A percentile compares a stretch with the other conserved stretches of the same genome.
These are phyloP conservation scores for Pythium folliculosum DNA, from an alignment of 352 stramenopile genomes.

Conservation along the genomic window DNA sequence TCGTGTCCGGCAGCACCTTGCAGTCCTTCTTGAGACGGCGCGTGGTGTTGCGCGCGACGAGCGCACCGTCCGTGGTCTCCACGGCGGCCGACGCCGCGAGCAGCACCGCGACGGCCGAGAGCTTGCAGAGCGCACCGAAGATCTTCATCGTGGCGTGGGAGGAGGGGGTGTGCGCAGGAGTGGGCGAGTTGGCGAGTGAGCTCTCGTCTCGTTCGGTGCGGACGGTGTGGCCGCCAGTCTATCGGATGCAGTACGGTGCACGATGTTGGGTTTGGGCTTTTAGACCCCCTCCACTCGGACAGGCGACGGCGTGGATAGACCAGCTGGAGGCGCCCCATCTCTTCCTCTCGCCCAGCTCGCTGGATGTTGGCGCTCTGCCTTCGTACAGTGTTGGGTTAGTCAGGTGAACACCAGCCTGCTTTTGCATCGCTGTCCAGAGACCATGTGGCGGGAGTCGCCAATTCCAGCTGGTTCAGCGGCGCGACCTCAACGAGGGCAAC, in stretches of 20 bases:
- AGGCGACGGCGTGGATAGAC: background rate
- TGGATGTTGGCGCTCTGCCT: background rate
- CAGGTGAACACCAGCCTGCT: background rate
- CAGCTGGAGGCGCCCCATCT: background rate
- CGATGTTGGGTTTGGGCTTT: background rate
- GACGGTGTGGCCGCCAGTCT: too few species aligned
- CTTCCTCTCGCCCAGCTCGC: background rate
- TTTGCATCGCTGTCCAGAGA: background rate
- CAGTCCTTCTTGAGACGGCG: slow-evolving; percentile 18
- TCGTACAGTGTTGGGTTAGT: background rate
- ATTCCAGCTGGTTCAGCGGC: background rate
- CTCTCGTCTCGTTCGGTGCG: background rate
- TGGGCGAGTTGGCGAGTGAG: slow-evolving; percentile 11
- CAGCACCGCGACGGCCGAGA: slow-evolving; percentile 23
- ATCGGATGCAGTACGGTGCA: too few species aligned
- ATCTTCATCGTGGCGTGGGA: slow-evolving; percentile 13
- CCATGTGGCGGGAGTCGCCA: background rate
- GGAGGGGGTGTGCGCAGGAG: background rate
- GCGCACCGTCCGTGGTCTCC: background rate
- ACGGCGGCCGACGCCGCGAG: slow-evolving; percentile 2
- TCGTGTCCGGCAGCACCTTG: slow-evolving; percentile 13
- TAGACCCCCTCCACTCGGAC: background rate
- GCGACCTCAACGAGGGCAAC: background rate
- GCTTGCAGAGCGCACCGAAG: slow-evolving; percentile 16
- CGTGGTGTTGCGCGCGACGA: slow-evolving; percentile 5